These are phyloP conservation scores for Sphenostylis stenocarpa DNA, from an alignment of 306 rosid genomes.

Conservation along the genomic window DNA sequence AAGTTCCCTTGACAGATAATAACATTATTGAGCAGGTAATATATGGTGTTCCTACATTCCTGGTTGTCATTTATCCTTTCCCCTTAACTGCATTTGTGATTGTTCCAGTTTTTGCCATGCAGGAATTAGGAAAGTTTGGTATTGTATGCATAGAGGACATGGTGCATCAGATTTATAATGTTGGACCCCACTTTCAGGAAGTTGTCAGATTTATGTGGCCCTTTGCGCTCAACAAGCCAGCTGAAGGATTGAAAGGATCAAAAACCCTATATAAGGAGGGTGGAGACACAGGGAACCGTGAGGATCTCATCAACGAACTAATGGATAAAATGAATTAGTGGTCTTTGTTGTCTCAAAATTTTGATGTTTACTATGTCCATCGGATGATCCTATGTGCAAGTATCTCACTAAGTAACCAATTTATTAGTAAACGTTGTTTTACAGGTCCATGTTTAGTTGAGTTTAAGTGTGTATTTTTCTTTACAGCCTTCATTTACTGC, in stretches of 20 bases:
- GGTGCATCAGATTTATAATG: conserved; percentile 69
- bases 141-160: conserved; percentile 85
- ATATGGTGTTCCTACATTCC: not conserved
- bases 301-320: conserved; percentile 72
- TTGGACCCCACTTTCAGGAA: conserved; percentile 85
- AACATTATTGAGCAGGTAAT: conserved; percentile 77
- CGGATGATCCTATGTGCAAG: conserved; percentile 3
- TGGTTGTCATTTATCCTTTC: not conserved
- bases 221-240: conserved; percentile 70
- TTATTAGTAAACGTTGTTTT: not conserved
- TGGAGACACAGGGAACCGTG: conserved; percentile 84
- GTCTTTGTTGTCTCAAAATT: not conserved
- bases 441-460: not conserved
- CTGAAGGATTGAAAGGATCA: conserved; percentile 59
- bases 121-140: conserved; percentile 72
- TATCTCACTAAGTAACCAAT: not conserved
- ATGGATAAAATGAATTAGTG: conserved; percentile 72
- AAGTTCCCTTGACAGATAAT: conserved; percentile 90
- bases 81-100: not conserved
- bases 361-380: not conserved
- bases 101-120: conserved; percentile 11
- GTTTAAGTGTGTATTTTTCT: not conserved
- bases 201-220: conserved; percentile 72
- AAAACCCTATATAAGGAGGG: conserved; percentile 64
- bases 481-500: not conserved